Conservation (phyloP, 176 grass and related monocot species). For the Pontederia paniculata region DNA sequence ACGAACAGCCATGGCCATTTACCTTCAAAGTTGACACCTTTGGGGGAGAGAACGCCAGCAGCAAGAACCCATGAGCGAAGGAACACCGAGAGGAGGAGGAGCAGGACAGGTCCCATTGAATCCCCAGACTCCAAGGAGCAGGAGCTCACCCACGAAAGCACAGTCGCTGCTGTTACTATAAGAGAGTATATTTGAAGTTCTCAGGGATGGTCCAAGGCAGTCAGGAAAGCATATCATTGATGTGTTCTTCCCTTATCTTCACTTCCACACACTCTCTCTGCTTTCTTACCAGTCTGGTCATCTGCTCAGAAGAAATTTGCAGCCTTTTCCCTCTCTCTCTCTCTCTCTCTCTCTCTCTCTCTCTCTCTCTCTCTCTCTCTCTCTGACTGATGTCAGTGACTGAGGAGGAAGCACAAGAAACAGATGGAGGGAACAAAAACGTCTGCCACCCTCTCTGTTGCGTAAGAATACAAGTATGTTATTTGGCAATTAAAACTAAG, state of each 20-base stretch:
- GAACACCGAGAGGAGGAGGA: conserved; percentile 21
- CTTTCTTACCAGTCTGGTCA: neutral
- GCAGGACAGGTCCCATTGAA: conserved; percentile 27
- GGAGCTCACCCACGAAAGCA: conserved; percentile 9
- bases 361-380: neutral
- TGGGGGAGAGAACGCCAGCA: conserved; percentile 54
- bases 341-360: too few relatives aligned
- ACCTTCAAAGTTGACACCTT: conserved; percentile 97
- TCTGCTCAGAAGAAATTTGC: conserved; percentile 46
- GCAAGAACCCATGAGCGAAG: conserved; percentile 26
- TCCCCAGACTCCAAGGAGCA: conserved; percentile 9
- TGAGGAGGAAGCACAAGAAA: conserved; percentile 25
- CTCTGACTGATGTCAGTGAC: conserved; percentile 30
- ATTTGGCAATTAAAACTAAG: conserved; percentile 26
- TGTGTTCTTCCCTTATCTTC: conserved; percentile 16
- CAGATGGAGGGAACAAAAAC: conserved; percentile 43
- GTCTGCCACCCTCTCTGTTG: conserved; percentile 45
- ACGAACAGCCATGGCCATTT: conserved; percentile 10
- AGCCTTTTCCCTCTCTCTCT: conserved; percentile 32
- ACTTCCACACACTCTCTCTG: neutral
- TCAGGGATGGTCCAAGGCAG: conserved; percentile 3
- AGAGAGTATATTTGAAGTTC: too few relatives aligned
- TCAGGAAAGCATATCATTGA: conserved; percentile 24
- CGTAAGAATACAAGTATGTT: conserved; percentile 34
- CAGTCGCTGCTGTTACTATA: neutral